These are phyloP conservation scores for Lentinula detonsa DNA, from an alignment of 768 basidiomycete species.

Conservation along the genomic window DNA sequence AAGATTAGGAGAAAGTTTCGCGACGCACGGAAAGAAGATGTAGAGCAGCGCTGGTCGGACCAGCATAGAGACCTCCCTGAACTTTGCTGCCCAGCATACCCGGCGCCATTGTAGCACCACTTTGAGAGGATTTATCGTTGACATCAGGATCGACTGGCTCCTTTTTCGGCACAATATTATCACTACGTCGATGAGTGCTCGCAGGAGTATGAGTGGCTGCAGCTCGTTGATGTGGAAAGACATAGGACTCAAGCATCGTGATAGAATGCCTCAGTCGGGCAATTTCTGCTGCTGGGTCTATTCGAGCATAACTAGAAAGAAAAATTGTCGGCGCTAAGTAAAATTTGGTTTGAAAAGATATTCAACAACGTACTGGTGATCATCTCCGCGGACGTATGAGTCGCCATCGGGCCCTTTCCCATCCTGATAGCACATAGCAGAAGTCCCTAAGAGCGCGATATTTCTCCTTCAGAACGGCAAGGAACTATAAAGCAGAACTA, in stretches of 20 bases:
- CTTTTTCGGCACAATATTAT: conserved; percentile 44
- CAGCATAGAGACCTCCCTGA: conserved; percentile 68
- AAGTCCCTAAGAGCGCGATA: conserved; percentile 50
- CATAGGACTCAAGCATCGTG: conserved; percentile 57
- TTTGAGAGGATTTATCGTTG: conserved; percentile 23
- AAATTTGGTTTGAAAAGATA: conserved; percentile 6
- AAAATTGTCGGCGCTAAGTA: conserved; percentile 11
- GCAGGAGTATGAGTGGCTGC: conserved; percentile 20
- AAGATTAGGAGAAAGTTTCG: conserved; percentile 4
- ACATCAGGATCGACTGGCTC: conserved; percentile 43
- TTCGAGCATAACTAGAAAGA: conserved; percentile 32
- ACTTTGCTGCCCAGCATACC: conserved; percentile 63
- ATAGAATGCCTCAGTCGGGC: conserved; percentile 64
- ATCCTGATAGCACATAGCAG: conserved; percentile 77
- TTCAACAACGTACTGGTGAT: conserved; percentile 41
- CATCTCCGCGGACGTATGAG: conserved; percentile 50
- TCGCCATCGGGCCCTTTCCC: conserved; percentile 58
- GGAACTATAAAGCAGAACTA: not conserved
- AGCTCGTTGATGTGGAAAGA: conserved; percentile 38
- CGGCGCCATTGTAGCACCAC: conserved; percentile 39
- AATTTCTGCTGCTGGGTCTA: conserved; percentile 64
- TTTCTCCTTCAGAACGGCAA: conserved; percentile 8
- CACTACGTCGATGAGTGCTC: conserved; percentile 25
- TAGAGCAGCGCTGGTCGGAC: conserved; percentile 71
- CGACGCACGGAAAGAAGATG: conserved; percentile 56